Percentiles rank a stretch among this genome's conserved stretches.
phyloP scores from a whole-genome alignment of 2,329 filamentous ascomycete species.

The Hypoxylon sp. region DNA sequence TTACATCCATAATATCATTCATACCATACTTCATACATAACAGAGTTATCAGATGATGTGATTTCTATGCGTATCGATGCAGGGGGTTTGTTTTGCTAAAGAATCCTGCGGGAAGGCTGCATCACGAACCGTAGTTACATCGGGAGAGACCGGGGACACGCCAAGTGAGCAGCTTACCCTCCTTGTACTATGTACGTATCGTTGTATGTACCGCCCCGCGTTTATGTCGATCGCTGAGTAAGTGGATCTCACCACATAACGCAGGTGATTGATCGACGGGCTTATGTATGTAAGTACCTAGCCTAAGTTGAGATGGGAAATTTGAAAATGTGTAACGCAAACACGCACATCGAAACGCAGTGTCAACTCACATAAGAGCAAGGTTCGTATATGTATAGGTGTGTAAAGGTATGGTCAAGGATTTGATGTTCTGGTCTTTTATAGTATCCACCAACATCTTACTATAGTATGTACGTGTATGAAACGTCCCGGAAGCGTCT shows the following conservation, averaged over 20 bases:
- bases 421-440: background rate
- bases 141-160: background rate
- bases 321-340: background rate
- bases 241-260: background rate
- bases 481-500: background rate
- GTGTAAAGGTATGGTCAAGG: slow-evolving; percentile 1
- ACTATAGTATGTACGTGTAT: too few species aligned
- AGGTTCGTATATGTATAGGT: background rate
- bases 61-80: background rate
- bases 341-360: background rate
- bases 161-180: background rate
- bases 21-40: background rate
- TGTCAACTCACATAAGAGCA: background rate
- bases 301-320: background rate
- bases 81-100: background rate
- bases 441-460: too few species aligned
- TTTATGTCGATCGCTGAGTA: slow-evolving; percentile 1
- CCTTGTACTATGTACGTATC: too few species aligned
- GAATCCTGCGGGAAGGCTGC: background rate
- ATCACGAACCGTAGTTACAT: background rate
- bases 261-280: background rate
- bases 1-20: background rate
- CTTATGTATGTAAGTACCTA: background rate
- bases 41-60: slow-evolving; percentile 1
- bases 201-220: background rate